Conservation (phyloP, 148 eudicot species). For the Fagopyrum tataricum region DNA sequence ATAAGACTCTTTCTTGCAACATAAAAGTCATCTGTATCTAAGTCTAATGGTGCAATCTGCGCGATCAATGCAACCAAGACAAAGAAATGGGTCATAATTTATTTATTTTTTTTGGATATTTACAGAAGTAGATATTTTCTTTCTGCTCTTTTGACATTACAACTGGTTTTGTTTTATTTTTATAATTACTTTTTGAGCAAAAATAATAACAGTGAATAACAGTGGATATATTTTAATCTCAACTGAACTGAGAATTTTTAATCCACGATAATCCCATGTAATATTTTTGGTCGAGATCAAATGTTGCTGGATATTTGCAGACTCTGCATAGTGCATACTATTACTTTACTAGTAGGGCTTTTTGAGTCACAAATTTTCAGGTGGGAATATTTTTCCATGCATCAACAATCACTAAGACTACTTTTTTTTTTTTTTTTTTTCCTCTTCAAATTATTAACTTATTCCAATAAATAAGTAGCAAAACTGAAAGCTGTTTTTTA, state of each 20-base stretch:
- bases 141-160: neutral
- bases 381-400: neutral
- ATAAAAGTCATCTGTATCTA: conserved; percentile 69
- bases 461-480: neutral
- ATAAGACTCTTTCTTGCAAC: conserved; percentile 40
- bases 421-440: too few species aligned
- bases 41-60: conserved; percentile 86
- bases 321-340: neutral
- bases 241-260: neutral
- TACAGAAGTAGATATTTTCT: neutral
- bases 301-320: neutral
- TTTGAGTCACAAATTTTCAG: neutral
- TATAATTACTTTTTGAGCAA: neutral
- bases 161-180: neutral
- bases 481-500: neutral
- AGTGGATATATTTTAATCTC: neutral
- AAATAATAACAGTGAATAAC: neutral
- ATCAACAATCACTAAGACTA: neutral
- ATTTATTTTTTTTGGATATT: too few species aligned
- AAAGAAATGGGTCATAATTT: neutral
- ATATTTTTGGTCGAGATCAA: neutral
- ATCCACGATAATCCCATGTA: neutral
- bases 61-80: conserved; percentile 15
- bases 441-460: neutral
- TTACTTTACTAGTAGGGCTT: neutral